Percentiles rank a stretch among this genome's conserved stretches.
These are phyloP conservation scores for Lecanosticta acicola DNA, from an alignment of 2,329 filamentous ascomycete genomes.

Conservation along the genomic window DNA sequence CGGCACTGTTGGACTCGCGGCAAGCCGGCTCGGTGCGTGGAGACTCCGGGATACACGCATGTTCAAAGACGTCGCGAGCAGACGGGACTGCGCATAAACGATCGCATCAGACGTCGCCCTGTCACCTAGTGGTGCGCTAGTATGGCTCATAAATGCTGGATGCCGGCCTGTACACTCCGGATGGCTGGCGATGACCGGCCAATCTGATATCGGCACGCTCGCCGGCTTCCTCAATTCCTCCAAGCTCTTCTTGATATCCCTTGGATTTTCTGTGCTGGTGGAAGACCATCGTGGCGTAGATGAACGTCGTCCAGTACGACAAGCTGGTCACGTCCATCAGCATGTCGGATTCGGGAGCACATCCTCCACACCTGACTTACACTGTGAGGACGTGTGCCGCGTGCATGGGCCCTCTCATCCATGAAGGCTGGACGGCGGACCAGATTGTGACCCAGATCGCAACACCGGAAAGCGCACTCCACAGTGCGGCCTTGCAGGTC, in stretches of 20 bases:
- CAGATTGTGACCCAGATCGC: conserved; percentile 5
- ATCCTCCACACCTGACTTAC: conserved; percentile 4
- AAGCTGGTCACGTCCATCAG: conserved; percentile 1
- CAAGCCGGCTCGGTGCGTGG: too few relatives aligned
- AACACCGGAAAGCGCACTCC: conserved; percentile 10
- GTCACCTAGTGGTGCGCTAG: too few relatives aligned
- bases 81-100: too few relatives aligned
- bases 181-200: neutral
- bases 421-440: conserved; percentile 2
- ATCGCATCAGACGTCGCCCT: too few relatives aligned
- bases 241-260: neutral
- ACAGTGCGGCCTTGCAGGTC: conserved; percentile 18
- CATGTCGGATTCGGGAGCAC: neutral
- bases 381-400: conserved; percentile 4
- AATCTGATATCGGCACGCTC: neutral
- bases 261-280: neutral
- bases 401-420: conserved; percentile 3
- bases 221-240: neutral
- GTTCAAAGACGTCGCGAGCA: too few relatives aligned
- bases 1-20: too few relatives aligned
- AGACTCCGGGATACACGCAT: too few relatives aligned
- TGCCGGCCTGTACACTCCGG: neutral
- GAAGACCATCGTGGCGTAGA: conserved; percentile 8
- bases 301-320: conserved; percentile 9
- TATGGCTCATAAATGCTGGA: neutral